These are phyloP conservation scores for Avena atlantica DNA, from an alignment of 176 grass and related monocot genomes.

Conservation along the genomic window DNA sequence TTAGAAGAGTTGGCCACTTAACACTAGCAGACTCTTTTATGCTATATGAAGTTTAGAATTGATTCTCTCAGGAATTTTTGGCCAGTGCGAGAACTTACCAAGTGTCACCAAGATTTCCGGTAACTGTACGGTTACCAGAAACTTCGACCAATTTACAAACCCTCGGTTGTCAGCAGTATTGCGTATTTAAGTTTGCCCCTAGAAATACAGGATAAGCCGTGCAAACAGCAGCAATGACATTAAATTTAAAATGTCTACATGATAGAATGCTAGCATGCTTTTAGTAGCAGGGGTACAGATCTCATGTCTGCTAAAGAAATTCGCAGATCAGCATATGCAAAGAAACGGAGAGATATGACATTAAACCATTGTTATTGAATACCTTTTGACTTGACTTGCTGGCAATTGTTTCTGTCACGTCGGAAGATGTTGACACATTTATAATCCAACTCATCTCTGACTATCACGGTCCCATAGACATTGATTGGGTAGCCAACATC, in stretches of 20 bases:
- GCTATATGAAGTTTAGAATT: neutral
- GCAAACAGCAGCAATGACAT: neutral
- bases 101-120: neutral
- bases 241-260: neutral
- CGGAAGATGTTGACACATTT: constrained; percentile 36
- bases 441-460: constrained; percentile 27
- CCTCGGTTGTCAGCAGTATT: neutral
- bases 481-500: constrained; percentile 36
- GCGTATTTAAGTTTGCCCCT: neutral
- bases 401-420: constrained; percentile 30
- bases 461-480: constrained; percentile 41
- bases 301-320: neutral
- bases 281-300: neutral
- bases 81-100: neutral
- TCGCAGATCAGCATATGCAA: constrained; percentile 4
- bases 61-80: neutral
- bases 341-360: neutral
- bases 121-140: neutral
- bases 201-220: neutral
- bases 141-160: neutral
- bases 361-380: neutral
- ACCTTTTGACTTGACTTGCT: constrained; percentile 20
- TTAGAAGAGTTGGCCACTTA: neutral
- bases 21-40: neutral
- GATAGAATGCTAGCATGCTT: neutral